These are phyloP conservation scores for Aspergillus cavernicola DNA, from an alignment of 495 filamentous ascomycete species.

Conservation along the genomic window DNA sequence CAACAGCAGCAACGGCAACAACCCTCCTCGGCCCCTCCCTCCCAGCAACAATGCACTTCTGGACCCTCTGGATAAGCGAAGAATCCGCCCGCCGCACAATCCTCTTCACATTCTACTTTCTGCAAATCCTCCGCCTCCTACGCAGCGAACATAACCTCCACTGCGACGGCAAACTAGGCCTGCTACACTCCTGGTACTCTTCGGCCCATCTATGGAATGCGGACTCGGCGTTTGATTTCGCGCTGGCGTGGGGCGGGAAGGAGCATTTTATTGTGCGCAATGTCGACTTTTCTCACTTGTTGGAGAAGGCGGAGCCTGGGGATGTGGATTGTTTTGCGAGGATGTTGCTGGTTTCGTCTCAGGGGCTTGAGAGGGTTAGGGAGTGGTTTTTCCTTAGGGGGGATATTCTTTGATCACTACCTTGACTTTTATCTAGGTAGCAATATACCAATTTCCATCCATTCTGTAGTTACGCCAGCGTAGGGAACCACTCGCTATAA, in stretches of 20 bases:
- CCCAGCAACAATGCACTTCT: slow-evolving; percentile 32
- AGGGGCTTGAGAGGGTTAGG: slow-evolving; percentile 42
- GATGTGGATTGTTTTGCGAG: slow-evolving; percentile 48
- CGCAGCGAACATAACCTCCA: slow-evolving; percentile 19
- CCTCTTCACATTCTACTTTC: slow-evolving; percentile 37
- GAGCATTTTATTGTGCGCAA: slow-evolving; percentile 42
- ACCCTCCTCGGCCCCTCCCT: slow-evolving; percentile 16
- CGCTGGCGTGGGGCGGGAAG: slow-evolving; percentile 42
- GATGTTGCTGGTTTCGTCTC: slow-evolving; percentile 39
- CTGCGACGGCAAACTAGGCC: slow-evolving; percentile 33
- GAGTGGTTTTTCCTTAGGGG: slow-evolving; percentile 41
- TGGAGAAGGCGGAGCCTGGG: slow-evolving; percentile 31
- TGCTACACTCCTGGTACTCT: slow-evolving; percentile 39
- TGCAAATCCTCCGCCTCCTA: slow-evolving; percentile 34
- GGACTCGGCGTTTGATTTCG: slow-evolving; percentile 40
- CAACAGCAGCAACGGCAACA: background rate
- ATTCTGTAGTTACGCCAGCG: too few species aligned
- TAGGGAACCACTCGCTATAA: too few species aligned
- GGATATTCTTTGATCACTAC: slow-evolving; percentile 18
- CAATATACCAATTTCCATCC: too few species aligned
- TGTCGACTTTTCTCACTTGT: slow-evolving; percentile 30
- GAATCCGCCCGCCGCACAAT: slow-evolving; percentile 48
- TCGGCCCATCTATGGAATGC: slow-evolving; percentile 49
- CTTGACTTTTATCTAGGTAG: too few species aligned
- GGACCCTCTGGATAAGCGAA: slow-evolving; percentile 42